A percentile compares a stretch with the other conserved stretches of the same genome.
phyloP scores from a whole-genome alignment of 2,329 filamentous ascomycete species.

The Fusarium compactum region DNA sequence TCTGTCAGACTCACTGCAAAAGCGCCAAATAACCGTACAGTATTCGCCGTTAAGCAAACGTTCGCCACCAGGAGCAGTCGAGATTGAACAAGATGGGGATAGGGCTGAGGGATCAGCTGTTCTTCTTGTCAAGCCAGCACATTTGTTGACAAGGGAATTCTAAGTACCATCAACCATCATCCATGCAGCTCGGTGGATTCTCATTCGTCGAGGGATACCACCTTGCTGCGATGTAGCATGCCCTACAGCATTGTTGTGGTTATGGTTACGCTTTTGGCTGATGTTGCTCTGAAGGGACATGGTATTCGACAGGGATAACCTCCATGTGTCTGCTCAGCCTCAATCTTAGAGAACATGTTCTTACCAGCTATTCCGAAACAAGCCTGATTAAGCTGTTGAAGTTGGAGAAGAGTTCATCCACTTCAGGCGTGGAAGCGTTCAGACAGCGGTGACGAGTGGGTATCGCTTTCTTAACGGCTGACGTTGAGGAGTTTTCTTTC shows the following conservation, averaged over 20 bases:
- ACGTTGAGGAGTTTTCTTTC: constrained; percentile 24
- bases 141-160: constrained; percentile 3
- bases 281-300: constrained; percentile 10
- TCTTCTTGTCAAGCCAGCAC: constrained; percentile 21
- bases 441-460: constrained; percentile 22
- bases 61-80: constrained; percentile 27
- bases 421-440: constrained; percentile 7
- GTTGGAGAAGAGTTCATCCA: background rate
- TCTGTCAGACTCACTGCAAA: constrained; percentile 3
- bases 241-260: constrained; percentile 26
- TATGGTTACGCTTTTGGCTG: constrained; percentile 26
- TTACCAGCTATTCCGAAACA: constrained; percentile 1
- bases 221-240: constrained; percentile 30
- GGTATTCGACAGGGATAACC: constrained; percentile 12
- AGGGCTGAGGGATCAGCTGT: constrained; percentile 46
- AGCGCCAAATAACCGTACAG: constrained; percentile 4
- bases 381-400: background rate
- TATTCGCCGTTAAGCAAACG: constrained; percentile 12
- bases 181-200: constrained; percentile 13
- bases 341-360: constrained; percentile 15
- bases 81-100: constrained; percentile 25
- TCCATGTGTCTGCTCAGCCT: constrained; percentile 32
- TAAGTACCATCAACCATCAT: constrained; percentile 6
- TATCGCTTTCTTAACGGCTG: constrained; percentile 25
- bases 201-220: constrained; percentile 25